Evolutionary conservation across 2,329 filamentous ascomycete species (phyloP).

Genomic region (Fusarium armeniacum): DNA sequence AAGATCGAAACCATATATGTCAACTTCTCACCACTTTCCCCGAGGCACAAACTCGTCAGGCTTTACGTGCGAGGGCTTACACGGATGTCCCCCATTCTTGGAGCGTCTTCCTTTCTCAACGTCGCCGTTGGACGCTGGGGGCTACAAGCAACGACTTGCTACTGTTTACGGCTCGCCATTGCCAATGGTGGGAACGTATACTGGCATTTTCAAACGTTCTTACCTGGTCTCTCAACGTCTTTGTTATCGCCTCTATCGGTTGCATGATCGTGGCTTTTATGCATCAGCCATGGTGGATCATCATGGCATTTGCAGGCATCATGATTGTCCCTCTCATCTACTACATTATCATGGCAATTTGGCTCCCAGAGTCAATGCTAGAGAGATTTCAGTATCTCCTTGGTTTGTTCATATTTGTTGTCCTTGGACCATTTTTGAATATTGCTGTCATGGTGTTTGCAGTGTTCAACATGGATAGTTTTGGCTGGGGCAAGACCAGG

Average conservation of each 20-base stretch:
- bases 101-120: constrained; percentile 56
- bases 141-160: constrained; percentile 48
- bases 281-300: constrained; percentile 47
- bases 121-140: constrained; percentile 49
- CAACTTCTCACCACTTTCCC: constrained; percentile 51
- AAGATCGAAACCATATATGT: constrained; percentile 48
- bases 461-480: constrained; percentile 49
- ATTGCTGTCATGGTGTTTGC: constrained; percentile 49
- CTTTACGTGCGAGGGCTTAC: constrained; percentile 57
- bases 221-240: constrained; percentile 47
- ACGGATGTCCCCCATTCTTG: constrained; percentile 58
- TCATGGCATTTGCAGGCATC: constrained; percentile 46
- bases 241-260: constrained; percentile 48
- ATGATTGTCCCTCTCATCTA: constrained; percentile 47
- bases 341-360: constrained; percentile 45
- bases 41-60: constrained; percentile 56
- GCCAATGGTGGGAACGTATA: constrained; percentile 48
- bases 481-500: constrained; percentile 50
- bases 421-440: constrained; percentile 47
- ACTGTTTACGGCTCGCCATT: constrained; percentile 35
- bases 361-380: constrained; percentile 45
- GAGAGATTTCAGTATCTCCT: constrained; percentile 43
- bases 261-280: constrained; percentile 51
- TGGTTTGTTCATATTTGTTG: constrained; percentile 43
- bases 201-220: constrained; percentile 45